Evolutionary conservation across 108 stramenopile genomes (phyloP).

Genomic region (Chaetoceros tenuissimus): DNA sequence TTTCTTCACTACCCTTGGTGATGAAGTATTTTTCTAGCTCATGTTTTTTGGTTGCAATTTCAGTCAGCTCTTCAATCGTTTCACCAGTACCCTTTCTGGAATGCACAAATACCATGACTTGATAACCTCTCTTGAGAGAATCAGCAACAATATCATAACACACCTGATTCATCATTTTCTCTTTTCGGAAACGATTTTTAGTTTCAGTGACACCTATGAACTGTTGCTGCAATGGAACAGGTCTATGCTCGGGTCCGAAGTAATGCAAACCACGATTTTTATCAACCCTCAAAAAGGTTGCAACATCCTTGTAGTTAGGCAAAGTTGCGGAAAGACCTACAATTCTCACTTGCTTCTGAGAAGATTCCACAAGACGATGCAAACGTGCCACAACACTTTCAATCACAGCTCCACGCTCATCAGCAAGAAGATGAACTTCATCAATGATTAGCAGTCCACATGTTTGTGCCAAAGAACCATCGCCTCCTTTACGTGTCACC

Average conservation of each 20-base stretch:
- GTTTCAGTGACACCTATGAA: slow-evolving; percentile 86
- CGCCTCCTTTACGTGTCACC: slow-evolving; percentile 83
- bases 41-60: slow-evolving; percentile 52
- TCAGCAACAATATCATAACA: slow-evolving; percentile 87
- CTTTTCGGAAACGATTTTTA: slow-evolving; percentile 54
- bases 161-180: slow-evolving; percentile 87
- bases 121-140: slow-evolving; percentile 86
- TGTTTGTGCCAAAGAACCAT: slow-evolving; percentile 79
- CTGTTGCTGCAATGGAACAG: slow-evolving; percentile 94
- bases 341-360: slow-evolving; percentile 87
- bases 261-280: slow-evolving; percentile 83
- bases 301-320: slow-evolving; percentile 94
- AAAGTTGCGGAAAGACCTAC: slow-evolving; percentile 98
- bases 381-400: slow-evolving; percentile 95
- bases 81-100: slow-evolving; percentile 92
- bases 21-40: slow-evolving; percentile 62
- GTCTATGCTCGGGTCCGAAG: slow-evolving; percentile 97
- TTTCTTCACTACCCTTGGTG: slow-evolving; percentile 42
- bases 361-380: slow-evolving; percentile 90
- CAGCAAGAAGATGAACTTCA: slow-evolving; percentile 95
- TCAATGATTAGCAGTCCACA: slow-evolving; percentile 97
- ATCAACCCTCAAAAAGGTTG: slow-evolving; percentile 67
- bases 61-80: slow-evolving; percentile 77
- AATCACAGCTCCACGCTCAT: slow-evolving; percentile 98
- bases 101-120: slow-evolving; percentile 99